These are phyloP conservation scores for Pythium monospermum DNA, from an alignment of 352 stramenopile genomes.

Conservation along the genomic window DNA sequence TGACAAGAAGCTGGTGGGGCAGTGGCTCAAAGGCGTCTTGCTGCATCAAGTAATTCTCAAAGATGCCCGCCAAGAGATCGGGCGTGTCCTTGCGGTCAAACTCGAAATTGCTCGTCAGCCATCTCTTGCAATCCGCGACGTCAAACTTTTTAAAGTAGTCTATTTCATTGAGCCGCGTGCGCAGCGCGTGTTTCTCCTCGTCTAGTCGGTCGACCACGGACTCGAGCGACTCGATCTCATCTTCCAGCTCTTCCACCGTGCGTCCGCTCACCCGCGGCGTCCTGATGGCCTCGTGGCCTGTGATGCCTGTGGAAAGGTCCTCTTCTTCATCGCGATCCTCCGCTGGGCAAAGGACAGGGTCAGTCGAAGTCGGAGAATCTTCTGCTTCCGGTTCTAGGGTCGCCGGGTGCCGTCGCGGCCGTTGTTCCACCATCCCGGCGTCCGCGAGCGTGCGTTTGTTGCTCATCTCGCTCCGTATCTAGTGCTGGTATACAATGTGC, in stretches of 20 bases:
- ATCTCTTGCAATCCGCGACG: slow-evolving; percentile 40
- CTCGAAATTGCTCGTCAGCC: slow-evolving; percentile 45
- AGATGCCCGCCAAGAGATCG: slow-evolving; percentile 38
- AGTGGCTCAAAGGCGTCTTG: slow-evolving; percentile 39
- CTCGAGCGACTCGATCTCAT: slow-evolving; percentile 43
- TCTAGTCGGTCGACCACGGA: slow-evolving; percentile 34
- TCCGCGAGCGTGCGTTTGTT: not conserved
- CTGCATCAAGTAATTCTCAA: slow-evolving; percentile 51
- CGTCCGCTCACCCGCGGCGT: not conserved
- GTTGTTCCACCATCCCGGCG: no score
- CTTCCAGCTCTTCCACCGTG: slow-evolving; percentile 22
- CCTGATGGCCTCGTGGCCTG: slow-evolving; percentile 6
- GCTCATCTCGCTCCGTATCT: no score
- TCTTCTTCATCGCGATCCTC: slow-evolving; percentile 11
- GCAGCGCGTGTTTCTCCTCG: slow-evolving; percentile 42
- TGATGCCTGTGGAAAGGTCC: slow-evolving; percentile 14
- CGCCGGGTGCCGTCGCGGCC: no score
- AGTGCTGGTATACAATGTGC: no score
- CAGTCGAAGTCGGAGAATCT: not conserved
- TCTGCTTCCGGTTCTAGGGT: not conserved
- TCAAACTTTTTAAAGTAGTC: slow-evolving; percentile 36
- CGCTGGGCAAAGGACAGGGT: not conserved
- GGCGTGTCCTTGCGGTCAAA: slow-evolving; percentile 53
- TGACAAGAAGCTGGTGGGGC: slow-evolving; percentile 46
- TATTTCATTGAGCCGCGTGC: slow-evolving; percentile 39